phyloP scores from a whole-genome alignment of 345 rosid species.

The Lepidium africanum region DNA sequence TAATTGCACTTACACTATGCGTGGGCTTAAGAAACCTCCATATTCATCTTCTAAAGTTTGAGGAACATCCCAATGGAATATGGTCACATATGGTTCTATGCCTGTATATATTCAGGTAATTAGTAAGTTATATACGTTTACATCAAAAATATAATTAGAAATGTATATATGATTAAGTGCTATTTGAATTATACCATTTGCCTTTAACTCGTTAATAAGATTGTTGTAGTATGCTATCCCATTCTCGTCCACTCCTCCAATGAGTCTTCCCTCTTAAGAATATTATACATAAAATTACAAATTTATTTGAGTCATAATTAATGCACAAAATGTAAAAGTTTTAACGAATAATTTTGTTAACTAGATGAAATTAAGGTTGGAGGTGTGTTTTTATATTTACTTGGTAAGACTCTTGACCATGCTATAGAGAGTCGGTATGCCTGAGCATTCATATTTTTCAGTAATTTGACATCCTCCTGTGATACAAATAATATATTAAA shows the following conservation, averaged over 20 bases:
- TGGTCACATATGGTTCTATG: slow-evolving; percentile 22
- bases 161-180: neutral
- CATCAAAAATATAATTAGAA: neutral
- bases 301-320: neutral
- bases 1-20: too few relatives aligned
- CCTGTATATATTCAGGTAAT: neutral
- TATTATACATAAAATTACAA: neutral
- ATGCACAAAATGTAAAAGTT: too few relatives aligned
- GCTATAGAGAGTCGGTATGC: slow-evolving; percentile 44
- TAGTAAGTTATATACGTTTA: neutral
- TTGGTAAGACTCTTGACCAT: slow-evolving; percentile 42
- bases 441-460: slow-evolving; percentile 32
- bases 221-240: slow-evolving; percentile 45
- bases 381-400: slow-evolving; percentile 10
- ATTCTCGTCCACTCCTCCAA: slow-evolving; percentile 31
- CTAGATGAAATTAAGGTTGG: too few relatives aligned
- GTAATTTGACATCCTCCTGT: slow-evolving; percentile 27
- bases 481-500: neutral
- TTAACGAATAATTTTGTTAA: too few relatives aligned
- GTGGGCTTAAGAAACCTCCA: slow-evolving; percentile 15
- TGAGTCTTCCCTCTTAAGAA: slow-evolving; percentile 33
- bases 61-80: slow-evolving; percentile 25
- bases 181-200: neutral
- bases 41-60: slow-evolving; percentile 17
- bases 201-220: slow-evolving; percentile 29